A percentile compares a stretch with the other conserved stretches of the same genome.
Conservation (phyloP, 1,284 basidiomycete genomes). For the Trichosporon asahii region DNA sequence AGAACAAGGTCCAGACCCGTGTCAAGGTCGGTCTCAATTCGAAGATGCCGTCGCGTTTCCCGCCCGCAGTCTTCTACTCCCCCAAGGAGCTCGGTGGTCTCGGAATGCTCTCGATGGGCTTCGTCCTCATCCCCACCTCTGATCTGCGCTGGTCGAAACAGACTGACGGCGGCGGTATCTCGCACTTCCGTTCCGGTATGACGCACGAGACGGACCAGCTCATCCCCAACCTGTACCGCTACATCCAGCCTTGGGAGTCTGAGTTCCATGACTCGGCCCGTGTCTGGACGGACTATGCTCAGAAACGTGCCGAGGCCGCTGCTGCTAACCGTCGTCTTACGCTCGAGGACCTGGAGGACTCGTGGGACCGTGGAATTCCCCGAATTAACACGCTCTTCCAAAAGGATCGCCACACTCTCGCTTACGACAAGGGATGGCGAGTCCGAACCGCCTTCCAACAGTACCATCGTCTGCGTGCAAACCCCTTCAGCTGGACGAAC, state of each 20-base stretch:
- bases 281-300: conserved; percentile 99
- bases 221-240: conserved; percentile 96
- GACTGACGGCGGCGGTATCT: conserved; percentile 88
- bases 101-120: conserved; percentile 99
- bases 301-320: conserved; percentile 98
- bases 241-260: conserved; percentile 97
- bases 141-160: conserved; percentile 98
- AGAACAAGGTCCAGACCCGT: conserved; percentile 98
- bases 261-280: conserved; percentile 97
- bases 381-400: conserved; percentile 57
- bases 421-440: conserved; percentile 96
- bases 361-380: conserved; percentile 95
- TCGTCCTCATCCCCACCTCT: conserved; percentile 95
- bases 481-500: conserved; percentile 98
- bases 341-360: conserved; percentile 94
- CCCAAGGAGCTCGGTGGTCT: conserved; percentile 95
- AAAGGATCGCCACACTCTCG: conserved; percentile 93
- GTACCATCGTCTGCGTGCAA: conserved; percentile 75
- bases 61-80: conserved; percentile 91
- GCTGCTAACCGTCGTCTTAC: conserved; percentile 95
- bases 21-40: conserved; percentile 98
- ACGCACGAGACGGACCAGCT: conserved; percentile 89
- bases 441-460: conserved; percentile 96
- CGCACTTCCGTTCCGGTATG: conserved; percentile 97
- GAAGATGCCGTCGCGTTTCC: conserved; percentile 99